Evolutionary conservation across 2,329 filamentous ascomycete genomes (phyloP).

Genomic region (Colletotrichum sp.): DNA sequence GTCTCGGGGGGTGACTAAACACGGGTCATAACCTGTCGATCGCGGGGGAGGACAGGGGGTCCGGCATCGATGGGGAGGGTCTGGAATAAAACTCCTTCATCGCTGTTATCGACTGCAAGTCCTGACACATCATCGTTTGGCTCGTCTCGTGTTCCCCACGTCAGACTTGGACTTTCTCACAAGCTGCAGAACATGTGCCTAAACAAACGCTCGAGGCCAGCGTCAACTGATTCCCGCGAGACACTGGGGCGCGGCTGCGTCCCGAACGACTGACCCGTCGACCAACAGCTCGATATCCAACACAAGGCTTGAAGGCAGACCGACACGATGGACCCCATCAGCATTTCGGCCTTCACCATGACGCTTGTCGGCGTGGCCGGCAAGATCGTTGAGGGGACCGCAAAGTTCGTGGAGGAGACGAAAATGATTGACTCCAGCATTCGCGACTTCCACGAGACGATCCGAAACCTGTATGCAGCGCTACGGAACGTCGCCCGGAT

Average conservation of each 20-base stretch:
- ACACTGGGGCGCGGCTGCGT: neutral
- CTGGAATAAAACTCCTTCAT: neutral
- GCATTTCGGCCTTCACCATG: slow-evolving; percentile 21
- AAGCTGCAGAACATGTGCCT: neutral
- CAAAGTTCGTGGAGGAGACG: slow-evolving; percentile 26
- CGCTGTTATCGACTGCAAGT: neutral
- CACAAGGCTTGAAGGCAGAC: neutral
- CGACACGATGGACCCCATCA: slow-evolving; percentile 27
- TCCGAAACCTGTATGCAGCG: slow-evolving; percentile 21
- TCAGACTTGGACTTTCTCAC: neutral
- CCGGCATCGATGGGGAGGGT: neutral
- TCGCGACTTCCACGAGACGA: slow-evolving; percentile 26
- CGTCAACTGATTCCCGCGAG: neutral
- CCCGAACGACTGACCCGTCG: neutral
- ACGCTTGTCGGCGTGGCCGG: slow-evolving; percentile 24
- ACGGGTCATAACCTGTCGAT: neutral
- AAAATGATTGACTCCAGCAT: slow-evolving; percentile 22
- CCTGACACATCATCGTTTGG: neutral
- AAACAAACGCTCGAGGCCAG: neutral
- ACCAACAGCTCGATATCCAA: neutral
- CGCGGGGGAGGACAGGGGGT: neutral
- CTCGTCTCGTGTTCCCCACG: neutral
- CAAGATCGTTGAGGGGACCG: slow-evolving; percentile 23
- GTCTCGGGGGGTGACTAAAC: neutral
- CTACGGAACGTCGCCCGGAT: slow-evolving; percentile 23